Percentiles rank a stretch among this genome's conserved stretches.
These are phyloP conservation scores for Epichloe bromicola DNA, from an alignment of 2,329 filamentous ascomycete genomes.

Conservation along the genomic window DNA sequence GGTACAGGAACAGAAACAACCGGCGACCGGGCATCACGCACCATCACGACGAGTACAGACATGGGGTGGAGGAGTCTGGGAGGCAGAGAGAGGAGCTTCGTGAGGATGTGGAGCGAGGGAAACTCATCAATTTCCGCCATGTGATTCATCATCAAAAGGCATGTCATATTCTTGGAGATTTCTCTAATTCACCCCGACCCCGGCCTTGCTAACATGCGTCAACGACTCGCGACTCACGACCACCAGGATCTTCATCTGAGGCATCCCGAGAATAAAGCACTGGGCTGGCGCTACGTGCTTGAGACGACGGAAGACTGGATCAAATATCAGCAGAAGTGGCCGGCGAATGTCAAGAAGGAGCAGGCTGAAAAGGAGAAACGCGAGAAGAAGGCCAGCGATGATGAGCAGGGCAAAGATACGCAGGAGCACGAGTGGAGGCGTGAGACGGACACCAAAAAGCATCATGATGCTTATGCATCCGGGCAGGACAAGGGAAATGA, in stretches of 20 bases:
- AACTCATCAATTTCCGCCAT: background rate
- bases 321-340: constrained; percentile 35
- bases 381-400: background rate
- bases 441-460: constrained; percentile 10
- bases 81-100: background rate
- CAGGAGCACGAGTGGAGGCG: constrained; percentile 11
- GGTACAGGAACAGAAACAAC: background rate
- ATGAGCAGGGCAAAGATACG: constrained; percentile 7
- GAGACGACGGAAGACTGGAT: constrained; percentile 34
- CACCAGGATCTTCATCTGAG: constrained; percentile 28
- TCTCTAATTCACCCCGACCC: too few relatives aligned
- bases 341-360: constrained; percentile 26
- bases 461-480: constrained; percentile 10
- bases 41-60: background rate
- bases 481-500: background rate
- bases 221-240: background rate
- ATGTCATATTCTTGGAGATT: background rate
- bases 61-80: background rate
- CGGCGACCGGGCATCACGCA: background rate
- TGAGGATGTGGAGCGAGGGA: background rate
- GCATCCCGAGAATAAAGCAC: constrained; percentile 28
- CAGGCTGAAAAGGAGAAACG: background rate
- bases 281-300: constrained; percentile 36
- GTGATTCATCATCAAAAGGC: background rate
- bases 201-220: too few relatives aligned